A percentile compares a stretch with the other conserved stretches of the same genome.
Evolutionary conservation across 306 rosid genomes (phyloP).

Genomic region (Urtica urens): DNA sequence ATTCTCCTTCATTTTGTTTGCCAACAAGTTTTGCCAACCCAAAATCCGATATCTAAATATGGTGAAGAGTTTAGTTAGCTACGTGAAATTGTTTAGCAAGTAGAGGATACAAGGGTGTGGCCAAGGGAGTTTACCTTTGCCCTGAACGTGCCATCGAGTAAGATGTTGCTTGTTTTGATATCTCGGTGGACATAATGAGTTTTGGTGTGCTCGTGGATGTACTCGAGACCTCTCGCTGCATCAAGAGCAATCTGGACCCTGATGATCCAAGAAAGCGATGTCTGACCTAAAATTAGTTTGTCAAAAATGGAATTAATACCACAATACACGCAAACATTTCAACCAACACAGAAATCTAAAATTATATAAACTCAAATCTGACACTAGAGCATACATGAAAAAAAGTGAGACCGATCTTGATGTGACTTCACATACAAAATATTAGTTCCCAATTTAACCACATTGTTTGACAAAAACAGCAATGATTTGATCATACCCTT

Average conservation of each 20-base stretch:
- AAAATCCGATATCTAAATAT: slow-evolving; percentile 80
- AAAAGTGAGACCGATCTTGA: no score
- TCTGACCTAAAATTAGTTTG: slow-evolving; percentile 47
- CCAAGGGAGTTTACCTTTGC: slow-evolving; percentile 51
- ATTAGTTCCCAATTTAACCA: no score
- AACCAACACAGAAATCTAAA: slow-evolving; percentile 1
- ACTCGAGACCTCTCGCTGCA: slow-evolving; percentile 95
- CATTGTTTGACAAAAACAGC: no score
- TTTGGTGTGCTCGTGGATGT: slow-evolving; percentile 94
- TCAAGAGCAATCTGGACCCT: slow-evolving; percentile 91
- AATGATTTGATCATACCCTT: slow-evolving; percentile 81
- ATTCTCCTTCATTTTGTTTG: slow-evolving; percentile 66
- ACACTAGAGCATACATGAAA: no score
- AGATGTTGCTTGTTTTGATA: slow-evolving; percentile 94
- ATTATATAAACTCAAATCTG: background rate
- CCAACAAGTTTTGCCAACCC: slow-evolving; percentile 94
- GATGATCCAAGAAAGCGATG: slow-evolving; percentile 93
- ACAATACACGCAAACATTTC: slow-evolving; percentile 2
- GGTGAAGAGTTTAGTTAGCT: slow-evolving; percentile 10
- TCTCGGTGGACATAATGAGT: slow-evolving; percentile 91
- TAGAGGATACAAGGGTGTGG: slow-evolving; percentile 2
- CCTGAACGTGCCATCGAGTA: slow-evolving; percentile 77
- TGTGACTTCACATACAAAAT: no score
- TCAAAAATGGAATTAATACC: slow-evolving; percentile 7
- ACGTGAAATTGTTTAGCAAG: background rate